Conservation (phyloP, 2,329 filamentous ascomycete genomes). For the Pseudonectria foliicola region DNA sequence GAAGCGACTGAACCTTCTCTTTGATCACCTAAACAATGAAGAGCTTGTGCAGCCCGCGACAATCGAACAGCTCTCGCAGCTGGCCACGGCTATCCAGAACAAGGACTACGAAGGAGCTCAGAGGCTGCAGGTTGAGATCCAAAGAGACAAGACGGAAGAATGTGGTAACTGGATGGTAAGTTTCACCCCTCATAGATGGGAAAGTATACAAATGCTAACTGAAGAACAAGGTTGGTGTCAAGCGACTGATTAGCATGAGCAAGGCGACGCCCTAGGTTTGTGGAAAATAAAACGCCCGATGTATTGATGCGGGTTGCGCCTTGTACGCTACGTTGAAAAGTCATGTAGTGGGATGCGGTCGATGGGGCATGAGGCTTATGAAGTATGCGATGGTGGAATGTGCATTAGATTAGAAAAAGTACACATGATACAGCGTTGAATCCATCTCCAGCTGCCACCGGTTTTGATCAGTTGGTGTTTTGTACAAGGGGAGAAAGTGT, state of each 20-base stretch:
- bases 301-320: conserved; percentile 15
- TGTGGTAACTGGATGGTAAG: conserved; percentile 84
- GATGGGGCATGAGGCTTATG: conserved; percentile 16
- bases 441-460: conserved; percentile 1
- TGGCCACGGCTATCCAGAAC: conserved; percentile 59
- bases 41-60: conserved; percentile 80
- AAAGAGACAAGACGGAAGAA: conserved; percentile 70
- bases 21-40: conserved; percentile 94
- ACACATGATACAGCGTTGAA: conserved; percentile 13
- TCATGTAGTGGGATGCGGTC: conserved; percentile 14
- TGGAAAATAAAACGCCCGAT: conserved; percentile 5
- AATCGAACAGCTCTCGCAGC: conserved; percentile 55
- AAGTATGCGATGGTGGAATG: conserved; percentile 18
- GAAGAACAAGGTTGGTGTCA: conserved; percentile 58
- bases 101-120: conserved; percentile 64
- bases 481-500: background rate
- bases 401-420: conserved; percentile 21
- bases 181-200: conserved; percentile 9
- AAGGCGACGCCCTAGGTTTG: conserved; percentile 55
- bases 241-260: conserved; percentile 73
- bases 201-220: conserved; percentile 31
- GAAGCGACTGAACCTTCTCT: conserved; percentile 86
- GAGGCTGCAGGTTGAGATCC: conserved; percentile 65
- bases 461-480: background rate
- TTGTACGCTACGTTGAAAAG: conserved; percentile 12